Evolutionary conservation across 1,139 yeast genomes (phyloP), one percentile per base, ranked within the genome.

Genomic region (Debaryomyces fabryi): DNA sequence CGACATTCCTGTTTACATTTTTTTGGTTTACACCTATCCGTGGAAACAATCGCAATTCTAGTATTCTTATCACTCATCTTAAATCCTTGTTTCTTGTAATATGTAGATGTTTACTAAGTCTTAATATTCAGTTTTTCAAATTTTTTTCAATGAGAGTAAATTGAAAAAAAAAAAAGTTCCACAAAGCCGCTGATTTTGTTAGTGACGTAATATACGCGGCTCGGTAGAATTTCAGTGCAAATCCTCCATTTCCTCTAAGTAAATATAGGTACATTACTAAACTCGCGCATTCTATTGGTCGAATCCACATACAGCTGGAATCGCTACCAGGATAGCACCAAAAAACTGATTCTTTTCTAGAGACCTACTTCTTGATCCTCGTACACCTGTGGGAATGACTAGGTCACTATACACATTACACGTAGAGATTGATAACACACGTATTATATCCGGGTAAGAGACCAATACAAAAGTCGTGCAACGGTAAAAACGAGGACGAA

Each of bases 1-100:
- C 91, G 85, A 78, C 99, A 93, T 72, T 93, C 99, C 72, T 93
- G 99, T 68, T 95, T 91, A 76, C 99, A 93, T 72, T 93, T 90
- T 76, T 91, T 92, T 49, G 99, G 99, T 71, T 92, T 93, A 78
- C 99, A 93, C 74, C 82, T 91, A 80, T 93, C 99, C 40, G 83
- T 81, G 51, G 86, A 85, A 69, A 93, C 96, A 71, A 93, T 91
- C 58, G 99, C 98, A 70, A 93, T 91, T 86, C 96, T 90, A 27
- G 87, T 74, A 63, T 81, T 80, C 67, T 84, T 85, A 46, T 76
- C 78, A 67, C 83, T 79, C 84, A 81, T 51, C 23, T 37, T 45
- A 42, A 25, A 44, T 37, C 38, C 37, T 39, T 20, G 29, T 29
- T 37, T 29, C 16, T 13, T 10, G 33, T 24, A 24, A 29, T 33